A percentile compares a stretch with the other conserved stretches of the same genome.
These are phyloP conservation scores for Aureobasidium sp. DNA, from an alignment of 2,329 filamentous ascomycete species.

Conservation along the genomic window DNA sequence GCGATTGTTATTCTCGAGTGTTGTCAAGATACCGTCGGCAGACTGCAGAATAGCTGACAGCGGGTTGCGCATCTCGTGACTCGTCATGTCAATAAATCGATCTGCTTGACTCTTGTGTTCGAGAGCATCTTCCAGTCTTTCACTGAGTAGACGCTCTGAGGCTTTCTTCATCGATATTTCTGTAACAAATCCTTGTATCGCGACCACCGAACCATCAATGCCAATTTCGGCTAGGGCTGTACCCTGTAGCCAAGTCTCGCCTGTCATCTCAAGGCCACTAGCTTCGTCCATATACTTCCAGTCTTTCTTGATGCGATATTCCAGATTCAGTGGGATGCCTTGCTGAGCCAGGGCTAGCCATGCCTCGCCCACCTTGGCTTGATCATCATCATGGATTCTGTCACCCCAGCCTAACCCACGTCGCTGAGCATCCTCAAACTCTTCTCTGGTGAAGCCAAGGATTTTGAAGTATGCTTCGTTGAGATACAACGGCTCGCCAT, in stretches of 20 bases:
- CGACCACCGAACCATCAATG: conserved; percentile 23
- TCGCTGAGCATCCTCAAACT: conserved; percentile 15
- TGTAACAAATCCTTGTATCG: conserved; percentile 28
- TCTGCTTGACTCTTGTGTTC: conserved; percentile 32
- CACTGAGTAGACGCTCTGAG: conserved; percentile 25
- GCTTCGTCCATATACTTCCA: conserved; percentile 28
- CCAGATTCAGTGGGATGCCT: conserved; percentile 30
- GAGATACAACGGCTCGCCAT: conserved; percentile 32
- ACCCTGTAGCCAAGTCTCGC: conserved; percentile 28
- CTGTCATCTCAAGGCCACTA: conserved; percentile 23
- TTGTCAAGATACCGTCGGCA: conserved; percentile 37
- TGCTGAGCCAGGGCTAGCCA: conserved; percentile 28
- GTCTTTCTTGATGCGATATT: conserved; percentile 32
- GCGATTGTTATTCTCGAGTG: conserved; percentile 21
- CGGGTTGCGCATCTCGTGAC: conserved; percentile 38
- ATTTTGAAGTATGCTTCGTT: conserved; percentile 36
- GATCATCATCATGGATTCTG: conserved; percentile 27
- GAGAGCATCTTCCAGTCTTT: conserved; percentile 31
- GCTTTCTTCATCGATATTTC: conserved; percentile 31
- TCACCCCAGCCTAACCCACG: conserved; percentile 26
- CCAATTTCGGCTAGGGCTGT: conserved; percentile 29
- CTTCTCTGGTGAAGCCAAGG: conserved; percentile 24
- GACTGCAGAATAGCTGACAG: conserved; percentile 39
- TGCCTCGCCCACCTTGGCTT: conserved; percentile 25
- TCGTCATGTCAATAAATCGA: conserved; percentile 33